A percentile compares a stretch with the other conserved stretches of the same genome.
These are phyloP conservation scores for Diaporthe vaccinii DNA, from an alignment of 2,329 filamentous ascomycete genomes.

Conservation along the genomic window DNA sequence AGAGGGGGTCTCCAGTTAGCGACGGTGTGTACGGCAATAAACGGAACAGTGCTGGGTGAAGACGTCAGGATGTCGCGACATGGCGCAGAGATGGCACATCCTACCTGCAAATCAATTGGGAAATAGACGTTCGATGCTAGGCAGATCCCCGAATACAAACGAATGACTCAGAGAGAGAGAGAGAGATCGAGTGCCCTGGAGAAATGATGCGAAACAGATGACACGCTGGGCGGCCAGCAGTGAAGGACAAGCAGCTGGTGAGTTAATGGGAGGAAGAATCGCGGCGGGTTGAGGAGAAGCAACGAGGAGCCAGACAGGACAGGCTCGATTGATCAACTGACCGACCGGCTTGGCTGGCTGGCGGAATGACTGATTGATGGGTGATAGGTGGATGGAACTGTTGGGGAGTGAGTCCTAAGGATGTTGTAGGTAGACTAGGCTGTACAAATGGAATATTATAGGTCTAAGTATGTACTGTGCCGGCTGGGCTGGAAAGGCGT, in stretches of 20 bases:
- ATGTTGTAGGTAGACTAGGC: neutral
- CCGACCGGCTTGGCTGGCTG: neutral
- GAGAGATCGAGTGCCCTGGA: constrained; percentile 39
- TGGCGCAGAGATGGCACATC: constrained; percentile 30
- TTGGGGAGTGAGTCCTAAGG: neutral
- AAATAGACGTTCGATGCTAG: neutral
- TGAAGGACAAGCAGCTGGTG: neutral
- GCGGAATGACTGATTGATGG: neutral
- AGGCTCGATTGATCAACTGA: constrained; percentile 28
- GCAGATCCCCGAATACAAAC: constrained; percentile 46
- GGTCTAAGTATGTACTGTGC: neutral
- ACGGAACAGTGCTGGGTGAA: constrained; percentile 21
- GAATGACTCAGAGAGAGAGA: constrained; percentile 47
- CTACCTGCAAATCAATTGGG: constrained; percentile 29
- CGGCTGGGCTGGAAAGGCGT: neutral
- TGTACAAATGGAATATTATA: neutral
- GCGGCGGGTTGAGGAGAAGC: constrained; percentile 28
- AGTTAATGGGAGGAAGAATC: constrained; percentile 41
- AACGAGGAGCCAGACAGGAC: constrained; percentile 12
- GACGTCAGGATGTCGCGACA: constrained; percentile 34
- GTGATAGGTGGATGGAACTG: neutral
- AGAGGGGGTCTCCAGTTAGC: constrained; percentile 14
- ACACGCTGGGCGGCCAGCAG: constrained; percentile 10
- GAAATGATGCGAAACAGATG: constrained; percentile 17
- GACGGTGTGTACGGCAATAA: constrained; percentile 3